Evolutionary conservation across 306 rosid species (phyloP), one percentile per base, ranked within the genome.

Genomic region (Arachis stenosperma): DNA sequence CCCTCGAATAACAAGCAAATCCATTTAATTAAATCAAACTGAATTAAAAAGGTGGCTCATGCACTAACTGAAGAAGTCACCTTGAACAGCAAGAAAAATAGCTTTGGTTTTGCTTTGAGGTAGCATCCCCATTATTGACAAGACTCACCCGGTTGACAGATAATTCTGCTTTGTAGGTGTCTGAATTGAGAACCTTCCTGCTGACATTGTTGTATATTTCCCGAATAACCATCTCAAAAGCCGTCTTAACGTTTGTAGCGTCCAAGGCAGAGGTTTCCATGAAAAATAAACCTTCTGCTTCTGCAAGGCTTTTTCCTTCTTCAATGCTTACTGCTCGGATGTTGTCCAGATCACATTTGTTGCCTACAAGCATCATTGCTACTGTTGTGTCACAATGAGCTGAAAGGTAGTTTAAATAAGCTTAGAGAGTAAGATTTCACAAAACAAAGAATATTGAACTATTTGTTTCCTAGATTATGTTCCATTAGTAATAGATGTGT

Each of bases 261-360:
- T 93, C 97, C 30, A 93, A 71, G 29, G 98, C 98, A 46, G 98
- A 93, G 51, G 98, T 90, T 81, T 93, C 98, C 96, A 93, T 89
- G 93, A 90, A 93, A 81, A 89, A 93, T 79, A 93, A 69, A 22
- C 97, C 98, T 76, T 93, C 97, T 8, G 91, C 81, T 85, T 93
- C 98, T 1, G 98, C 97, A 47, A 93, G 88, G 70, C 75, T 86
- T 85, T 86, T 93, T 43, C 98, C 98, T 77, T 93, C 98, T 59
- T 93, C 98, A 2, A 93, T 65, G 55, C 89, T 87, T 58, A 93
- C 98, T 30, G 83, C 84, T 79, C 98, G 79, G 44, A 90, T 90
- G 69, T 87, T 86, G 66, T 90, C 97, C 83, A 93, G 79, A 79
- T 93, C 98, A 40, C 84, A 84, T 75, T 93, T 93, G 85, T 93